Conservation (phyloP, 768 basidiomycete genomes). For the Lentinula sp. region DNA sequence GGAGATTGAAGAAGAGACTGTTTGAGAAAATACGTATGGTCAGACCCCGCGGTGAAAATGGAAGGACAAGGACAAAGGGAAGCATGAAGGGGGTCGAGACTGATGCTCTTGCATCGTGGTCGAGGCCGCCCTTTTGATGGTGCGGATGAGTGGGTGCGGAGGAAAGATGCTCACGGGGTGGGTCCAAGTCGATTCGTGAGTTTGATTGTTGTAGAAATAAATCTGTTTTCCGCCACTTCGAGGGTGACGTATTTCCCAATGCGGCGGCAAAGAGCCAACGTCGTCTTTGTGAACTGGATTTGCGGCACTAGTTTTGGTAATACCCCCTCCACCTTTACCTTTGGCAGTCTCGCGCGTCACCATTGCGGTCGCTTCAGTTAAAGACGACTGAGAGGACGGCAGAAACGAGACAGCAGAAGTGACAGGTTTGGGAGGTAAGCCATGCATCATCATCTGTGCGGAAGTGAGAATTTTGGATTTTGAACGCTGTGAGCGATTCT, state of each 20-base stretch:
- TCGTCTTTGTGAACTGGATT: constrained; percentile 18
- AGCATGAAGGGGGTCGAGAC: neutral
- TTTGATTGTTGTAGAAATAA: constrained; percentile 39
- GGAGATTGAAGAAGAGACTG: neutral
- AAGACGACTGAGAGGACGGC: constrained; percentile 29
- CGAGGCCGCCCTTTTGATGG: neutral
- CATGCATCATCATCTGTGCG: constrained; percentile 25
- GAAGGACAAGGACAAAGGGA: neutral
- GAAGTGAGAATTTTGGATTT: constrained; percentile 19
- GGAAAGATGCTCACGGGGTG: constrained; percentile 19
- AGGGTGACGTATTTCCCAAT: constrained; percentile 38
- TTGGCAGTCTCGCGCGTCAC: constrained; percentile 14
- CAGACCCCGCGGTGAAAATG: constrained; percentile 3
- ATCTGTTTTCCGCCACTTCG: constrained; percentile 24
- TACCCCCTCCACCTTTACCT: constrained; percentile 19
- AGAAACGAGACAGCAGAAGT: constrained; percentile 27
- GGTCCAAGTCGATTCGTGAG: constrained; percentile 38
- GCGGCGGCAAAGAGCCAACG: constrained; percentile 24
- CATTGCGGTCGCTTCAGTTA: constrained; percentile 39
- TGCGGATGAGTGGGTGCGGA: neutral
- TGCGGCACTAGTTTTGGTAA: constrained; percentile 22
- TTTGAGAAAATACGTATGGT: constrained; percentile 3
- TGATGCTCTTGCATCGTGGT: neutral
- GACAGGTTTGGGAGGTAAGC: constrained; percentile 37
- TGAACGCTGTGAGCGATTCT: constrained; percentile 8